Base-by-base conservation (phyloP, 2,329 filamentous ascomycete species). In the Neoascochyta sp. region DNA sequence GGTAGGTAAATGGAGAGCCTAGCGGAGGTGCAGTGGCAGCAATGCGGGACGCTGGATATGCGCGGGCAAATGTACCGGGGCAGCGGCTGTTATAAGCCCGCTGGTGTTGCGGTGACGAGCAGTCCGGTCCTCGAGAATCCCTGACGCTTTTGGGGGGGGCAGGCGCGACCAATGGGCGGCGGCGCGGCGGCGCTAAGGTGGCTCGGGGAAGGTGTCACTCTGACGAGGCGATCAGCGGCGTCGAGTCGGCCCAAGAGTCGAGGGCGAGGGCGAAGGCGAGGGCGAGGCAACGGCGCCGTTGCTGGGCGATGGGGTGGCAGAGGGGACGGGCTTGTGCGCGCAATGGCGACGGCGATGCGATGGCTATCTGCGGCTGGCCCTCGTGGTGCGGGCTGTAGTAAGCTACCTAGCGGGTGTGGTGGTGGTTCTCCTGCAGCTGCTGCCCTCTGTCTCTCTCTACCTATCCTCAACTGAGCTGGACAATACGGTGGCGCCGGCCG, bases 51-150 rank as follows among this genome's bases (percentile, higher is more conserved):
- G 14, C 9, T 19, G 10, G 29, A 26, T 23, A 16, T 11, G 9
- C 9, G 25, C 35, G 27, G 35, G 27, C 29, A 25, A 11, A 23
- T 24, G 14, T 34, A 22, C 39, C 37, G 45, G 47, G 47, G 46
- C 44, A 32, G 29, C 32, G 33, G 38, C 37, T 28, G 41, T 41
- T 52, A 49, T 49, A 51, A 46, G 47, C 31, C 34, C 28, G 35
- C 35, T 16, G 45, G 31, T 38, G 29, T 38, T 45, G 50, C 50
- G 50, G 50, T 53, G 50, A 53, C 50, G 47, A 47, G 33, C n/a
- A n/a, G 41, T 42, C 38, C 34, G 42, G 14, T 22, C 31, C 40
- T 42, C 27, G 36, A 34, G 28, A 20, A 48, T 41, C 41, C 45
- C 41, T 43, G 45, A 24, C 20, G 33, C 19, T 27, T 23, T n/a